Evolutionary conservation across 2,329 filamentous ascomycete genomes (phyloP), one percentile per base, ranked within the genome.

Genomic region (Akanthomyces dipterigenus): DNA sequence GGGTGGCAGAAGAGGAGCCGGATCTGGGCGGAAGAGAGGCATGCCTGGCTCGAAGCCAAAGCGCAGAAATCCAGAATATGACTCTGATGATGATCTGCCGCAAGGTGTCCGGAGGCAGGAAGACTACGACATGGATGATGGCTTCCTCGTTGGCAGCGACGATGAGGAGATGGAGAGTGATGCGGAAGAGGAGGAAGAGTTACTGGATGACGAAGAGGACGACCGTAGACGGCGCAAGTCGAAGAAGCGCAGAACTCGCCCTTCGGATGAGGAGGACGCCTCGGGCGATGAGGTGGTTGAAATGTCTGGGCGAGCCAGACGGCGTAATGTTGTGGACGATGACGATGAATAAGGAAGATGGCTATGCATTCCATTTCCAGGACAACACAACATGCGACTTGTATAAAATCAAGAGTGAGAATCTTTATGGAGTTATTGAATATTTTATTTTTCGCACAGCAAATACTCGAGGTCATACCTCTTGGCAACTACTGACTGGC

Each of bases 61-160:
- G 74, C 78, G 80, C 68, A 78, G 80, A 36, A 78, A 80, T 43
- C 78, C 80, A 63, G 89, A 90, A 66, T 89, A 91, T 63, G 89
- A 93, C 68, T 90, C 90, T 9, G 90, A 92, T 67, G 88, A 91
- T 66, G 88, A 90, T 63, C 78, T 87, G 40, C 84, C 85, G 18
- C 81, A 82, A 42, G 83, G 85, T 36, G 78, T 78, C 50, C 81
- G 81, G 36, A 82, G 84, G 57, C 82, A 88, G 63, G 88, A 93
- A 65, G 88, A 91, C 65, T 93, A 93, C 70, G 89, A 93, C 64
- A 82, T 88, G 70, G 88, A 88, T 38, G 90, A 93, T 69, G 90
- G 88, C 62, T 93, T 93, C 70, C 82, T 93, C 61, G 90, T 88
- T 3, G 80, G 80, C 3, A 91, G 88, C 67, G 89, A 91, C 65